Base-by-base conservation (phyloP, 106 monocot species). In the Platanthera guangdongensis region DNA sequence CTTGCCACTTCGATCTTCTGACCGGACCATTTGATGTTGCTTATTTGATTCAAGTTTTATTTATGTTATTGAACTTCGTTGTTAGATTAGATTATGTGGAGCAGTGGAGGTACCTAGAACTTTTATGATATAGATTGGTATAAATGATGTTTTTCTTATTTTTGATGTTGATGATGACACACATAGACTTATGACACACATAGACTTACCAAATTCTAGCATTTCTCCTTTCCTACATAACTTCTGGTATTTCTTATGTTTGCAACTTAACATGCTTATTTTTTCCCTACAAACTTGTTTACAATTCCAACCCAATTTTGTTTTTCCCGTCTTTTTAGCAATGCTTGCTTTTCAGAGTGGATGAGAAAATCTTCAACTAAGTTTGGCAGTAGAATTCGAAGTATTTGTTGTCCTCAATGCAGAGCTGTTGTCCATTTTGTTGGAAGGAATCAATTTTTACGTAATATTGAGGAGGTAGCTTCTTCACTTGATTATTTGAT, bases 281-380 rank as follows among this genome's bases (percentile, higher is more conserved):
- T 39, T 57, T 21, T 51, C 12, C 4, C 18, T 59, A 13, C 16
- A 9, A 28, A 25, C 53, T 46, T 54, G 49, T 72, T 67, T 63
- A 59, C 50, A 78, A 15, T 25, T 73, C 57, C 22, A 18, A 6
- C 0, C 6, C 47, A 12, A 76, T 74, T 30, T 68, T 69, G 39
- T 77, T 47, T 62, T 32, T 64, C 25, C 25, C 25, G 0, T 25
- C 25, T 74, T 47, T 76, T 16, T 73, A 99, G 99, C 83, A 99
- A 99, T 79, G 99, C 92, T 1, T 99, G 99, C 79, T 94, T 99
- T 77, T 94, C 99, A 75, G 92, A 94, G 74, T 99, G 92, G 94
- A 76, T 94, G 68, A 92, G 92, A 79, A 99, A 84, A 73, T 91
- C 82, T 74, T 88, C 90, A 55, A 65, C 74, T 8, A 77, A 48